Base-by-base conservation (phyloP, 495 filamentous ascomycete species). In the Parathielavia hyrcaniae region DNA sequence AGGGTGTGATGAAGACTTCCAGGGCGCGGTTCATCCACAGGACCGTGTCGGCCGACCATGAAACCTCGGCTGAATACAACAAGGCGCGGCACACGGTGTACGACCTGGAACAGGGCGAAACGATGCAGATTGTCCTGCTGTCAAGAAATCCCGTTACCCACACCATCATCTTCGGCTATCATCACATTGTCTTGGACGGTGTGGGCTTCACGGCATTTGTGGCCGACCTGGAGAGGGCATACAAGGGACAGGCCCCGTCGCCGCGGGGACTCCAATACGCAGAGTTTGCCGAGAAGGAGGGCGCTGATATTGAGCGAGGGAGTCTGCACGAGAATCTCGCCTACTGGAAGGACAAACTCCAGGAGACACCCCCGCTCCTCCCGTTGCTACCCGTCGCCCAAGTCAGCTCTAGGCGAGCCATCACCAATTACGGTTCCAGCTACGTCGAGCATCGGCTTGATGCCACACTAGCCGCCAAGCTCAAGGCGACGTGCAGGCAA, bases 301-400 rank as follows among this genome's bases (percentile, higher is more conserved):
- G 50, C 8, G 34, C 19, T 8, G 49, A 32, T 1, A 17, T 22
- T 9, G 8, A 5, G 1, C 46, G 43, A 3, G 50, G 61, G 0
- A 30, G 32, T 10, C 11, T 66, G 17, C 4, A 57, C 0, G 8
- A 43, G 2, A 64, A 62, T 4, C 26, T 72, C 7, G 22, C n/a
- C 0, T 81, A 69, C 58, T 80, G 77, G 77, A 57, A 52, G 36
- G 22, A 57, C 2, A 57, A 67, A 10, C 74, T 73, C 50, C 19
- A 20, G 5, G 52, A 59, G 0, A 17, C 64, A 19, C 73, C 69
- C 3, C 40, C 59, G 1, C 46, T 67, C 1, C 60, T 79, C 22
- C 76, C 77, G 9, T 50, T 80, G 1, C 63, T 81, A 10, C 62
- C 67, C 2, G 50, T 65, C n/a, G 43, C 43, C n/a, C 19, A 45